A percentile compares a stretch with the other conserved stretches of the same genome.
Conservation (phyloP, 305 asterid genomes). For the Fraxinus angustifolia region DNA sequence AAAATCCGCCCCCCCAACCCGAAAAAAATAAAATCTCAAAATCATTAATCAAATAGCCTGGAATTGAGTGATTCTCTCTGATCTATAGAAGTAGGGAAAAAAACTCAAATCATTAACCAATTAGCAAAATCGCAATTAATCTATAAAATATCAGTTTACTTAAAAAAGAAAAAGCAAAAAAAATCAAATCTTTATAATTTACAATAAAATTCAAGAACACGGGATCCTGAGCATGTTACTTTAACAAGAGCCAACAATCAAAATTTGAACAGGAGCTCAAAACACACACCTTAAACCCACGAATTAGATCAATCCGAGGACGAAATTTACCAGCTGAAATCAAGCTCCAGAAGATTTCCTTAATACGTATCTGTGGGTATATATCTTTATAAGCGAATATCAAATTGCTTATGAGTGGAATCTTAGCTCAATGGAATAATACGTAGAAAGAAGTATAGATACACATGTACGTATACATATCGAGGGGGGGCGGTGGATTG, state of each 20-base stretch:
- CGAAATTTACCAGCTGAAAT: constrained; percentile 23
- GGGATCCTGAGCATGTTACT: constrained; percentile 21
- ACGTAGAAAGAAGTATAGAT: background rate
- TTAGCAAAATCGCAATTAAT: background rate
- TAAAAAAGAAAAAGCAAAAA: background rate
- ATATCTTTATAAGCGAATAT: background rate
- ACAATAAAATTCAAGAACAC: background rate
- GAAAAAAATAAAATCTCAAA: too few species aligned
- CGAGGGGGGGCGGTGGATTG: background rate
- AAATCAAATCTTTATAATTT: background rate
- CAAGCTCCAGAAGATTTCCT: constrained; percentile 16
- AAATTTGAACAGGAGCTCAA: background rate
- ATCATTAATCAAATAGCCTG: background rate
- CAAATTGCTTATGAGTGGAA: background rate
- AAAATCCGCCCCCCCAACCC: too few species aligned
- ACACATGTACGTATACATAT: background rate
- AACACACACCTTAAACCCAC: constrained; percentile 27
- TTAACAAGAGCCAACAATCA: background rate
- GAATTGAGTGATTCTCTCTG: background rate
- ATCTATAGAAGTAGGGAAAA: background rate
- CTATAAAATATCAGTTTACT: background rate
- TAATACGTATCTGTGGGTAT: background rate
- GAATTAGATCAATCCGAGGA: constrained; percentile 27
- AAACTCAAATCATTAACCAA: constrained; percentile 17
- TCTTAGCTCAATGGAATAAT: background rate